Conservation (phyloP, 257 asterid species). For the Anisodus acutangulus region DNA sequence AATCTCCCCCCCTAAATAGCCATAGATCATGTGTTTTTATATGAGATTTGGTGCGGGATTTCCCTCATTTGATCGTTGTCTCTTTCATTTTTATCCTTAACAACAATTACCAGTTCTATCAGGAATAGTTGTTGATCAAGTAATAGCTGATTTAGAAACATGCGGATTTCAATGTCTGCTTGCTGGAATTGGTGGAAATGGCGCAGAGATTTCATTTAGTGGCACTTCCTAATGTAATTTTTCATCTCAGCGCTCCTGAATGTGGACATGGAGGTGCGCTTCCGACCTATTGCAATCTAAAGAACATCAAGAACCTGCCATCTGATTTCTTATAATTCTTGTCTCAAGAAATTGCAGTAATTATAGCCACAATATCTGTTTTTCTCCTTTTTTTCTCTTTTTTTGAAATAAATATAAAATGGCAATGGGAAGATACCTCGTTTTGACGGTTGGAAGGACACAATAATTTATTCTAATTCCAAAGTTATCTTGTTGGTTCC, state of each 20-base stretch:
- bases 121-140: slow-evolving; percentile 76
- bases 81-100: slow-evolving; percentile 46
- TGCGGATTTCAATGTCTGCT: slow-evolving; percentile 78
- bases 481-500: not conserved
- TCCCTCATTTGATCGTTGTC: not conserved
- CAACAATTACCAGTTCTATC: slow-evolving; percentile 59
- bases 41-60: not conserved
- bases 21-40: not conserved
- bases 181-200: slow-evolving; percentile 93
- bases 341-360: not conserved
- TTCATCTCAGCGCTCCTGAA: not conserved
- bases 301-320: not conserved
- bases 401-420: not conserved
- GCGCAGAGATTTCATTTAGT: slow-evolving; percentile 74
- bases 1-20: not conserved
- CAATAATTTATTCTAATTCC: not conserved
- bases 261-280: slow-evolving; percentile 19
- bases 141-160: slow-evolving; percentile 73
- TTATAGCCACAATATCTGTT: too few species aligned
- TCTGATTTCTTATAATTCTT: not conserved
- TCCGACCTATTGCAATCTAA: not conserved
- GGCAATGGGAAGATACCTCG: not conserved
- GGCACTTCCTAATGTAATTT: slow-evolving; percentile 49
- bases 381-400: too few species aligned
- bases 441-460: not conserved